A percentile compares a stretch with the other conserved stretches of the same genome.
Conservation (phyloP, 179 eudicot species). For the Spinacia oleracea region DNA sequence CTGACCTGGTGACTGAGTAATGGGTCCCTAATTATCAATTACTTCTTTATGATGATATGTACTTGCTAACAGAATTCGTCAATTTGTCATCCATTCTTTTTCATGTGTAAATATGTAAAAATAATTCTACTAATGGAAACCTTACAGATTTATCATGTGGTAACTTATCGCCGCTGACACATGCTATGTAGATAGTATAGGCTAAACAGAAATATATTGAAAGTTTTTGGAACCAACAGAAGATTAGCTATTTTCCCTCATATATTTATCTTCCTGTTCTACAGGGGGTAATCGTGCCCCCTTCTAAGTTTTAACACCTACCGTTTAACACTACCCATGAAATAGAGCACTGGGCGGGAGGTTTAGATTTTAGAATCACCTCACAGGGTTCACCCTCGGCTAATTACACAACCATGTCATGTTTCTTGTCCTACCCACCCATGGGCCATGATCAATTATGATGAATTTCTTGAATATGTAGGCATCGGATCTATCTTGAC, state of each 20-base stretch:
- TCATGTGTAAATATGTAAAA: neutral
- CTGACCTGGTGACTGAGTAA: constrained; percentile 99
- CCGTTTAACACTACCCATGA: neutral
- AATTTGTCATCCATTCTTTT: neutral
- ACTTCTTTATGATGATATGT: constrained; percentile 11
- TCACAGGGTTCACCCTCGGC: too few species aligned
- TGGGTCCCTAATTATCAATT: constrained; percentile 25
- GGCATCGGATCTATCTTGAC: too few species aligned
- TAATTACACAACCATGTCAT: too few species aligned
- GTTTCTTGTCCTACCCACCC: too few species aligned
- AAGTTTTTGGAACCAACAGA: neutral
- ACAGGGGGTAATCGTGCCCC: neutral
- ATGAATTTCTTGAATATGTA: too few species aligned
- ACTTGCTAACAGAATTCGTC: neutral
- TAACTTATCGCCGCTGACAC: neutral
- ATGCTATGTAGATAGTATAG: constrained; percentile 1
- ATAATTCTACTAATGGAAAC: neutral
- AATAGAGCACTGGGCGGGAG: neutral
- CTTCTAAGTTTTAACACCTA: neutral
- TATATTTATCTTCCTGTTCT: neutral
- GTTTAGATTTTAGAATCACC: too few species aligned
- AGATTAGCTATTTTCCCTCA: neutral
- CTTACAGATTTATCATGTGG: neutral
- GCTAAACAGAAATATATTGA: neutral
- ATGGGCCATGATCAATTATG: too few species aligned